Conservation (phyloP, 495 filamentous ascomycete genomes). For the Bryoglossum gracile region DNA sequence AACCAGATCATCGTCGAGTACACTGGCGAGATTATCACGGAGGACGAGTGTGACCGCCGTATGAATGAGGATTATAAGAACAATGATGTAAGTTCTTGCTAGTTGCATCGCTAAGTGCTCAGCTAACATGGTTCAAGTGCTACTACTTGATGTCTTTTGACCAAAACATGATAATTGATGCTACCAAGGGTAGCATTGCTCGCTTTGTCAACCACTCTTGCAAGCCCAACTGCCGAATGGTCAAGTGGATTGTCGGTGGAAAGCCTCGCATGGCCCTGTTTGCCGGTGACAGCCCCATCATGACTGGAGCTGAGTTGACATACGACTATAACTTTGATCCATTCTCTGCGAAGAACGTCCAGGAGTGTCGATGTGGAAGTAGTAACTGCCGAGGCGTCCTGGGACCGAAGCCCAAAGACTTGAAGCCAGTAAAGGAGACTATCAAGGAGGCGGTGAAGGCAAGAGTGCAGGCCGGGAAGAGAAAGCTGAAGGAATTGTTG, state of each 20-base stretch:
- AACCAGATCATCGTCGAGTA: conserved; percentile 98
- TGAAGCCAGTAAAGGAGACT: conserved; percentile 30
- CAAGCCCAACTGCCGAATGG: conserved; percentile 93
- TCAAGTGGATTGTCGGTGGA: conserved; percentile 93
- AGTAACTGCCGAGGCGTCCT: conserved; percentile 70
- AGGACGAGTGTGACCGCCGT: conserved; percentile 82
- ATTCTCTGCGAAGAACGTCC: conserved; percentile 74
- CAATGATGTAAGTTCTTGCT: conserved; percentile 62
- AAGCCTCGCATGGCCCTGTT: conserved; percentile 97
- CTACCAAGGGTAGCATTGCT: conserved; percentile 89
- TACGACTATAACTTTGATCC: conserved; percentile 99
- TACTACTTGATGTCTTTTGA: conserved; percentile 98
- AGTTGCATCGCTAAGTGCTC: not conserved
- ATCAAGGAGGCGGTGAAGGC: conserved; percentile 38
- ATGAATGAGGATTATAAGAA: conserved; percentile 91
- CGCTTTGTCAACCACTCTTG: conserved; percentile 98
- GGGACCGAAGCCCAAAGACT: conserved; percentile 61
- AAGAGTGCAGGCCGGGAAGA: conserved; percentile 30
- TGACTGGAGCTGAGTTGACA: conserved; percentile 93
- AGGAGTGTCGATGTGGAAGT: conserved; percentile 75
- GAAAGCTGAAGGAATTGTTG: conserved; percentile 36
- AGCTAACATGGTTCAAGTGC: conserved; percentile 46
- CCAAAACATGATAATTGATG: conserved; percentile 98
- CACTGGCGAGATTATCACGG: conserved; percentile 92
- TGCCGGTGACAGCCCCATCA: conserved; percentile 80